phyloP scores from a whole-genome alignment of 345 rosid genomes.

The Brassica incana region DNA sequence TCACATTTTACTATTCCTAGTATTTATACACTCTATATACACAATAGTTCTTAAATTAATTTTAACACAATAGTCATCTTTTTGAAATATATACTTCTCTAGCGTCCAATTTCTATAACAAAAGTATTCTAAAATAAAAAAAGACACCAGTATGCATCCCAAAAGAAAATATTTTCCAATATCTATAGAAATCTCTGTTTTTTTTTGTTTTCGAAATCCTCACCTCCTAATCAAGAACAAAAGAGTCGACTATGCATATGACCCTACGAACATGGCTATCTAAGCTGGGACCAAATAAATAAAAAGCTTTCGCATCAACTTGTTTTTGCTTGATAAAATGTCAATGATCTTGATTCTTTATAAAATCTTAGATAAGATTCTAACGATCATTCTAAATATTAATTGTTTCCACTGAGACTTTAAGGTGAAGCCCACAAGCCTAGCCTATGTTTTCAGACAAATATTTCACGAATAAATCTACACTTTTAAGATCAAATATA shows the following conservation, averaged over 20 bases:
- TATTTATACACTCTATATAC: neutral
- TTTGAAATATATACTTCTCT: neutral
- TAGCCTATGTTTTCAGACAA: conserved; percentile 9
- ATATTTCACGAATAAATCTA: conserved; percentile 12
- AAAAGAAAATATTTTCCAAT: neutral
- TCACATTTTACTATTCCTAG: neutral
- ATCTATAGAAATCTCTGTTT: conserved; percentile 11
- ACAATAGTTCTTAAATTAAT: neutral
- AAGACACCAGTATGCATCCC: neutral
- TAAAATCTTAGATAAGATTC: conserved; percentile 34
- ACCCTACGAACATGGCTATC: conserved; percentile 40
- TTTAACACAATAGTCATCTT: neutral
- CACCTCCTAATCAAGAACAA: conserved; percentile 7
- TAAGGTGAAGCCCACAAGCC: conserved; percentile 18
- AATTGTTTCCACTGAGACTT: conserved; percentile 26
- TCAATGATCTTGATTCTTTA: conserved; percentile 31
- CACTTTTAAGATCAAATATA: neutral
- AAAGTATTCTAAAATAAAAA: neutral
- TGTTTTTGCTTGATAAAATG: conserved; percentile 24
- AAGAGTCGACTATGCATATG: conserved; percentile 11
- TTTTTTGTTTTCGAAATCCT: conserved; percentile 18
- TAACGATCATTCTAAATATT: conserved; percentile 21
- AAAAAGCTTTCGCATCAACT: conserved; percentile 19
- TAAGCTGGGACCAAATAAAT: conserved; percentile 28
- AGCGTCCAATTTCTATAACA: neutral